These are phyloP conservation scores for Oryza meyeriana DNA, from an alignment of 176 grass and related monocot species.

Conservation along the genomic window DNA sequence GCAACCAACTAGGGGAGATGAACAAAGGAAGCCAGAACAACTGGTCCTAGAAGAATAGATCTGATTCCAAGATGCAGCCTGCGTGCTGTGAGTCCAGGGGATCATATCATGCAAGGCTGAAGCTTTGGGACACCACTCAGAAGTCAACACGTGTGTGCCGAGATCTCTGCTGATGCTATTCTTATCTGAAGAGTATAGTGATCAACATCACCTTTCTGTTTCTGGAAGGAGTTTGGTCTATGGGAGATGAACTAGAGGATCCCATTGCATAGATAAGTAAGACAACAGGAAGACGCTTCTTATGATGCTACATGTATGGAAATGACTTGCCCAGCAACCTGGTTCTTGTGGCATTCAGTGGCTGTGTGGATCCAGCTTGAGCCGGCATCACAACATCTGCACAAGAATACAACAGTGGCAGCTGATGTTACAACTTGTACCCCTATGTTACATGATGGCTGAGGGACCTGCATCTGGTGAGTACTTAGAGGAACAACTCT, in stretches of 20 bases:
- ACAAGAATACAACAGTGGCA: not conserved
- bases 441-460: not conserved
- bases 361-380: not conserved
- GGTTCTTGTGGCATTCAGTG: not conserved
- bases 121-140: constrained; percentile 4
- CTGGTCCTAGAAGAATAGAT: constrained; percentile 21
- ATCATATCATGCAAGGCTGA: constrained; percentile 23
- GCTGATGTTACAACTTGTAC: constrained; percentile 28
- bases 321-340: not conserved
- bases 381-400: not conserved
- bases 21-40: constrained; percentile 29
- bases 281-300: constrained; percentile 4
- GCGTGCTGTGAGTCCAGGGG: constrained; percentile 15
- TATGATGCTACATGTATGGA: constrained; percentile 14
- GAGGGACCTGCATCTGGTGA: not conserved
- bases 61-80: constrained; percentile 4
- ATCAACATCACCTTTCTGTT: constrained; percentile 24
- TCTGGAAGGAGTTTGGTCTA: constrained; percentile 31
- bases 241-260: constrained; percentile 13
- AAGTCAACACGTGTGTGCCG: not conserved
- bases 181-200: constrained; percentile 35
- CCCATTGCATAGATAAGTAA: not conserved
- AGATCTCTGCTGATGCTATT: constrained; percentile 10
- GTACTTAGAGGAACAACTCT: not conserved
- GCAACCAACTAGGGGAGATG: constrained; percentile 23